A percentile compares a stretch with the other conserved stretches of the same genome.
These are phyloP conservation scores for Coleophoma crateriformis DNA, from an alignment of 2,329 filamentous ascomycete genomes.

Conservation along the genomic window DNA sequence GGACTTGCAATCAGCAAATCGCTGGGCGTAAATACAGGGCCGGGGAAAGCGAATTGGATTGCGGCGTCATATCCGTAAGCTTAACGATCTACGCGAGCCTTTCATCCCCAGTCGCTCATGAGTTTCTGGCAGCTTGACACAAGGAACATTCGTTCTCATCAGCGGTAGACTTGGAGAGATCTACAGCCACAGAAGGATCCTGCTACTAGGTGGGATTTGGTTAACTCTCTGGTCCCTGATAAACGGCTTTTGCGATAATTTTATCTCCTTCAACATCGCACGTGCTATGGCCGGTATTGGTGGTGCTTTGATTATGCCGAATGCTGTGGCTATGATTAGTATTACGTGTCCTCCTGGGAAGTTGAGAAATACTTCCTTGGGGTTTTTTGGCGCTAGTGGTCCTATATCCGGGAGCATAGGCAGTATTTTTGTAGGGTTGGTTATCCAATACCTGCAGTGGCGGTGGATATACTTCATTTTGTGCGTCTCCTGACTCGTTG, in stretches of 20 bases:
- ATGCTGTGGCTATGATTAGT: slow-evolving; percentile 41
- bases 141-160: slow-evolving; percentile 44
- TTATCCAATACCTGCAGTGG: slow-evolving; percentile 29
- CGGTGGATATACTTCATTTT: slow-evolving; percentile 26
- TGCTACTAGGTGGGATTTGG: slow-evolving; percentile 35
- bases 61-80: slow-evolving; percentile 3
- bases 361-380: slow-evolving; percentile 35
- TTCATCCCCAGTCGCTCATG: background rate
- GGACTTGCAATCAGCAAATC: slow-evolving; percentile 3
- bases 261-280: slow-evolving; percentile 35
- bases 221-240: slow-evolving; percentile 37
- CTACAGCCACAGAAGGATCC: slow-evolving; percentile 41
- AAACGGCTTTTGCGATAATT: slow-evolving; percentile 37
- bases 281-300: slow-evolving; percentile 43
- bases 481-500: background rate
- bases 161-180: slow-evolving; percentile 43
- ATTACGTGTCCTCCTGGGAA: slow-evolving; percentile 40
- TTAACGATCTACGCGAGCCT: background rate
- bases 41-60: slow-evolving; percentile 3
- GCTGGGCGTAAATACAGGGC: background rate
- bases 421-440: slow-evolving; percentile 30
- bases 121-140: slow-evolving; percentile 35
- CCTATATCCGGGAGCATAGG: slow-evolving; percentile 38
- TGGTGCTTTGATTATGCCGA: slow-evolving; percentile 43
- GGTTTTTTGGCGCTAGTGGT: slow-evolving; percentile 37